Evolutionary conservation across 257 asterid genomes (phyloP).

Genomic region (Paulownia fortunei): DNA sequence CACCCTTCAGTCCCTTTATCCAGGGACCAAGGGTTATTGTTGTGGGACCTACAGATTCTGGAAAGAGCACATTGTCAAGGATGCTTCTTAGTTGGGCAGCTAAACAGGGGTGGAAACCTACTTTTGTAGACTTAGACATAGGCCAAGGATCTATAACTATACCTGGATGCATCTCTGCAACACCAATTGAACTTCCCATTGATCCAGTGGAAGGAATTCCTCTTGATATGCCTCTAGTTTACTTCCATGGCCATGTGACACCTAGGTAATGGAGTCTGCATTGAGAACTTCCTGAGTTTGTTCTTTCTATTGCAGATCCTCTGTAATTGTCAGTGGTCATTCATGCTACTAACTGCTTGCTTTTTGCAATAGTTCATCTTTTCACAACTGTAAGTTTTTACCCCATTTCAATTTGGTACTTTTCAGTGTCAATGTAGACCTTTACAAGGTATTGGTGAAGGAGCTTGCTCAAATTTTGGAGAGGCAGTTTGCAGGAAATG

Average conservation of each 20-base stretch:
- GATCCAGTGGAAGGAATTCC: conserved; percentile 99
- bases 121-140: conserved; percentile 94
- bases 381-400: conserved; percentile 16
- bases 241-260: conserved; percentile 86
- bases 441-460: conserved; percentile 86
- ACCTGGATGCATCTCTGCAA: conserved; percentile 96
- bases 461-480: conserved; percentile 91
- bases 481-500: conserved; percentile 79
- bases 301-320: not conserved
- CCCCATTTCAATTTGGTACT: conserved; percentile 37
- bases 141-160: conserved; percentile 97
- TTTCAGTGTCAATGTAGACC: conserved; percentile 84
- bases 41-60: conserved; percentile 98
- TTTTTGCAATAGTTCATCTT: not conserved
- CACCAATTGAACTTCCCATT: conserved; percentile 91
- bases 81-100: conserved; percentile 99
- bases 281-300: not conserved
- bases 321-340: conserved; percentile 12
- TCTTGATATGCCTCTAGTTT: conserved; percentile 97
- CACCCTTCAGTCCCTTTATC: conserved; percentile 27
- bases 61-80: conserved; percentile 92
- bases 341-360: not conserved
- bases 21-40: conserved; percentile 99
- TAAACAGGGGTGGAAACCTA: conserved; percentile 99
- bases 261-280: conserved; percentile 64